Conservation (phyloP, 805 yeast genomes). For the Clavispora fructus region DNA sequence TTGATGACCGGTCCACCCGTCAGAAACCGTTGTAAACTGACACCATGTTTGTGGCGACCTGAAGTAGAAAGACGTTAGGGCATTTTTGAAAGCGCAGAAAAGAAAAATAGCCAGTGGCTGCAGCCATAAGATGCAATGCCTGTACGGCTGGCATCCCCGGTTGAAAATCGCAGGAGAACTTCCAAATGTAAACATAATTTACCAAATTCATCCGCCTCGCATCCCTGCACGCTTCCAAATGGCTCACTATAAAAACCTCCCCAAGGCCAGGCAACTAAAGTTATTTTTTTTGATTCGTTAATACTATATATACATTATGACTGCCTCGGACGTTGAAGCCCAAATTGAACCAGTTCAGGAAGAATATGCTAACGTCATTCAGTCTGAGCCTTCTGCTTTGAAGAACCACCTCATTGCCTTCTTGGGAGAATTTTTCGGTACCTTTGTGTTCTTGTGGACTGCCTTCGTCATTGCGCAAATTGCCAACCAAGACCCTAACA, state of each 20-base stretch:
- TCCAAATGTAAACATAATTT: background rate
- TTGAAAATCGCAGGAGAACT: background rate
- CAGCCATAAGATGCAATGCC: background rate
- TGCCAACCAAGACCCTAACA: slow-evolving; percentile 56
- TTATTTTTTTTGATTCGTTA: background rate
- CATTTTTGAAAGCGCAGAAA: background rate
- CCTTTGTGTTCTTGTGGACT: slow-evolving; percentile 76
- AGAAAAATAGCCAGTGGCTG: background rate
- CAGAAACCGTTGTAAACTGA: too few species aligned
- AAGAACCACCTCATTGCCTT: slow-evolving; percentile 44
- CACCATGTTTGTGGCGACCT: background rate
- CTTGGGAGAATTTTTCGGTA: slow-evolving; percentile 79
- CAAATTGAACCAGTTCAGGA: background rate
- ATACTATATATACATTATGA: background rate
- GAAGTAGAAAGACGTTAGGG: too few species aligned
- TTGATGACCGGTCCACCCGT: background rate
- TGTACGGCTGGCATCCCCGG: background rate
- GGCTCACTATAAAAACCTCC: background rate
- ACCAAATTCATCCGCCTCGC: background rate
- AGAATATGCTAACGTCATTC: background rate
- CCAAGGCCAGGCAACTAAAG: background rate
- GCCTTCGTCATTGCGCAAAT: slow-evolving; percentile 80
- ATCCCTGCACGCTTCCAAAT: background rate
- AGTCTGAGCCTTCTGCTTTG: background rate
- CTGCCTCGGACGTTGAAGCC: slow-evolving; percentile 1